Base-by-base conservation (phyloP, 257 asterid genomes). In the Petrea volubilis region DNA sequence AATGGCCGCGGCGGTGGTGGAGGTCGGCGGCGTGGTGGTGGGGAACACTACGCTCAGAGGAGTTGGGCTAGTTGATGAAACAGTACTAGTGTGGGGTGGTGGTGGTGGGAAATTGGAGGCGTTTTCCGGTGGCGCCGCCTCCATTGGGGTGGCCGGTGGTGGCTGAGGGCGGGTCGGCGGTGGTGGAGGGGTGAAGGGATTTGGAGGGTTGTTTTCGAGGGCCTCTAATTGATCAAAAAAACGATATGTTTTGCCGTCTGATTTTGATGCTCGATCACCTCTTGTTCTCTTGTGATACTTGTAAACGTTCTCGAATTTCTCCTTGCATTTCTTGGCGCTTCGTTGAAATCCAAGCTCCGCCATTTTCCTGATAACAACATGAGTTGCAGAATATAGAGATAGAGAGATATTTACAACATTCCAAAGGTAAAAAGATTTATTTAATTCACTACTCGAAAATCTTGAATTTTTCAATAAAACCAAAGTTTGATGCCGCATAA, bases 171-270 rank as follows among this genome's bases (percentile, higher is more conserved):
- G 82, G 0, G 81, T 78, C 5, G 78, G 90, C 0, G 80, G 79
- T 3, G 78, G 88, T 0, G 93, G 92, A 0, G 84, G 87, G 9
- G 66, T 43, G 31, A 65, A 64, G 31, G 81, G 70, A 0, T 58
- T 76, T 0, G 86, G 75, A 27, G 86, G 71, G 3, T 74, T 77
- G 34, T 56, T 72, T 61, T 94, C 99, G 2, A 94, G 80, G 0
- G 97, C 99, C 33, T 80, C 95, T 46, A 95, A 81, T 56, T 91
- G 97, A 27, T 95, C 98, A 68, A 95, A 95, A 68, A 95, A 95
- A 0, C 99, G 85, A 40, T 95, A 95, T 4, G 83, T 79, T 25
- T 95, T 95, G 28, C 96, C 95, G 79, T 95, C 98, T 3, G 97
- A 73, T 61, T 95, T 95, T 0, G 97, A 64, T 7, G 98, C 83